phyloP scores from a whole-genome alignment of 176 grass and related monocot species.

The Cenchrus purpureus region DNA sequence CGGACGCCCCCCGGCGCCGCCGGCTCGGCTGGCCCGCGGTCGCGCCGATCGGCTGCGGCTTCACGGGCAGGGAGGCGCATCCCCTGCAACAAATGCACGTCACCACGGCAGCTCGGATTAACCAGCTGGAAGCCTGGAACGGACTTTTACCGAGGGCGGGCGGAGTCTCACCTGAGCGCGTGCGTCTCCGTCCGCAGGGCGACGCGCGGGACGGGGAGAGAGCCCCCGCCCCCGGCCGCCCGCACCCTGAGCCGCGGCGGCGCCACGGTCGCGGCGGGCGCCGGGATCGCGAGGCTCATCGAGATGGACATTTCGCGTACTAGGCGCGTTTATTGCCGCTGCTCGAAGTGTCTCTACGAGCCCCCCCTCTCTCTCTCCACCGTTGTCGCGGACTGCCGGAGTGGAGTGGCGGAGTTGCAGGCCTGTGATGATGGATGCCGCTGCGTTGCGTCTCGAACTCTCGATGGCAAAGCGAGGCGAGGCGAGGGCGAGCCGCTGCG shows the following conservation, averaged over 20 bases:
- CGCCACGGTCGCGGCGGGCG: not conserved
- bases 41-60: not conserved
- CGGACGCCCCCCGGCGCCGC: not conserved
- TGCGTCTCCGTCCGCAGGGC: not conserved
- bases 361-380: too few relatives aligned
- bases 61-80: slow-evolving; percentile 45
- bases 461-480: not conserved
- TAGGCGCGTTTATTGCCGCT: not conserved
- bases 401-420: not conserved
- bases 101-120: not conserved
- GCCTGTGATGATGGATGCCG: not conserved
- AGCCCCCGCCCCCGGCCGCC: not conserved
- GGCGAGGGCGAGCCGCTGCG: not conserved
- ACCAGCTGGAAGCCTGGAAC: not conserved
- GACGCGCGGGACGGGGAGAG: not conserved
- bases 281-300: slow-evolving; percentile 45
- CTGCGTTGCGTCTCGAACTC: too few relatives aligned
- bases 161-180: slow-evolving; percentile 40
- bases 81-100: slow-evolving; percentile 36
- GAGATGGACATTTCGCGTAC: slow-evolving; percentile 42
- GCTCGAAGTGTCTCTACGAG: not conserved
- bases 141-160: not conserved
- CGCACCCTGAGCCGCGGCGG: slow-evolving; percentile 16
- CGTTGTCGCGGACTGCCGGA: too few relatives aligned
- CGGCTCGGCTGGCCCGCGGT: slow-evolving; percentile 2